Evolutionary conservation across 2,329 filamentous ascomycete species (phyloP), one percentile per base, ranked within the genome.

Genomic region (Fusarium lateritium): DNA sequence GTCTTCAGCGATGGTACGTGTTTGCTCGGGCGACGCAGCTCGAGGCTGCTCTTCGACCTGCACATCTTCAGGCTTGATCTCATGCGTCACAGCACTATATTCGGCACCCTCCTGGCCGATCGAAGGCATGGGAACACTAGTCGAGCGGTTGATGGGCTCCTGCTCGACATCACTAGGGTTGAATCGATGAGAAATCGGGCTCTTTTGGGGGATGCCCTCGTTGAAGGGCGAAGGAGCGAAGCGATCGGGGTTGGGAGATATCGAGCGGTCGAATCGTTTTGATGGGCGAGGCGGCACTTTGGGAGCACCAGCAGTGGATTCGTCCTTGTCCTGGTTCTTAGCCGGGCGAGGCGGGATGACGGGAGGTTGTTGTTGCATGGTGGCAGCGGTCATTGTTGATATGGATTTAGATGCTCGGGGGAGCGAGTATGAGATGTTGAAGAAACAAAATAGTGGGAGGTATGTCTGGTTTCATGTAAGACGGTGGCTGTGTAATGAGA

Each of bases 101-200:
- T 98, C 95, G 71, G 86, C 89, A 67, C 95, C 95, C 82, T 98
- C 95, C 77, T 98, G 91, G 60, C 95, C 95, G 56, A 97, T 86
- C 2, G 92, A 92, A 17, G 95, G 95, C 77, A 98, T 87, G 34
- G 88, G 88, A 58, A 97, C 93, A 76, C 93, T 97, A 49, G 89
- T 88, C 36, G 92, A 89, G 51, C 93, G 91, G 42, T 86, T 81
- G 67, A 85, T 78, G 39, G 81, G 79, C 43, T 86, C 82, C 51
- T 76, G 74, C 33, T 76, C 73, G 65, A 59, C 61, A 68, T 82
- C 77, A 67, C 75, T 80, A 67, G 72, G 80, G 75, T 77, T 76
- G 50, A 78, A 75, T 42, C 72, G 73, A 53, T 73, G 77, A 62
- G 78, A 72, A 67, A 77, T 81, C 71, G 79, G 76, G 73, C 82